Percentiles rank a stretch among this genome's conserved stretches.
These are phyloP conservation scores for Camellia oleifera DNA, from an alignment of 179 eudicot genomes.

Conservation along the genomic window DNA sequence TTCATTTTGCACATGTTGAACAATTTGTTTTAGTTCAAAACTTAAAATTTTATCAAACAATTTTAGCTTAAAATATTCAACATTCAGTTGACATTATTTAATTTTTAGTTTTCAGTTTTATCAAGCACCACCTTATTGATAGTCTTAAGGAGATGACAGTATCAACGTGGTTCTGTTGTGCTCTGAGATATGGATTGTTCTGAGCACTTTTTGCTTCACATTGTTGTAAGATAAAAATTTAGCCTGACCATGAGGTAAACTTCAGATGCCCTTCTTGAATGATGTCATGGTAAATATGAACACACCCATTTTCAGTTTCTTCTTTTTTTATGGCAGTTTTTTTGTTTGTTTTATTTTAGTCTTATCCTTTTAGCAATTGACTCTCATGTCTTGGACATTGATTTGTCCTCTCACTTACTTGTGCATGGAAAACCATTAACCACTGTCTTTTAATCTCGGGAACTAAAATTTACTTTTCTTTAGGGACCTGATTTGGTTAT, in stretches of 20 bases:
- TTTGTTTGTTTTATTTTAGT: neutral
- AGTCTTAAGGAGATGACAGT: constrained; percentile 2
- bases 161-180: neutral
- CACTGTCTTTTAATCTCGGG: neutral
- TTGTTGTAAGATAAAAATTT: neutral
- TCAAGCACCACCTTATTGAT: neutral
- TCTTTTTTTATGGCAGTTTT: neutral
- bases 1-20: too few relatives aligned
- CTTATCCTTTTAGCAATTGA: neutral
- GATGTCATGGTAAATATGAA: neutral
- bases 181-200: neutral
- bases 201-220: neutral
- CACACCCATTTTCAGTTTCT: neutral
- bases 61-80: too few relatives aligned
- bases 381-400: neutral
- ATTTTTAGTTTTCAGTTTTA: too few relatives aligned
- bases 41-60: too few relatives aligned
- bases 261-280: neutral
- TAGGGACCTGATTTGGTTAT: constrained; percentile 92
- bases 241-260: too few relatives aligned
- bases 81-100: too few relatives aligned
- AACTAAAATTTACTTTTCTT: constrained; percentile 6
- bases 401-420: neutral
- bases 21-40: too few relatives aligned
- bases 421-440: neutral